A percentile compares a stretch with the other conserved stretches of the same genome.
These are phyloP conservation scores for Alternaria incomplexa DNA, from an alignment of 2,329 filamentous ascomycete species.

Conservation along the genomic window DNA sequence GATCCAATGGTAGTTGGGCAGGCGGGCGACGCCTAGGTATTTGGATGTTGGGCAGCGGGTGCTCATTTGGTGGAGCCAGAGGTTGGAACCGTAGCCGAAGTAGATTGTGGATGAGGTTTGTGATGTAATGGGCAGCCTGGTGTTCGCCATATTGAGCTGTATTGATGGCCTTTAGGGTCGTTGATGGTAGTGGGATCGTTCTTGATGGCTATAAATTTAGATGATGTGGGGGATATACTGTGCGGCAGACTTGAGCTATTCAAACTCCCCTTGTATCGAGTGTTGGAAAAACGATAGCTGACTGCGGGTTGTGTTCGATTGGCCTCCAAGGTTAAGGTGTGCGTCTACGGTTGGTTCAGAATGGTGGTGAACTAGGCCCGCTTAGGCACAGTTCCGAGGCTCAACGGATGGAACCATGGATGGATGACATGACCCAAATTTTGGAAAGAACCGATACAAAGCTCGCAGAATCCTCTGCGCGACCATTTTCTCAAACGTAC, in stretches of 20 bases:
- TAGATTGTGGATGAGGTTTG: slow-evolving; percentile 54
- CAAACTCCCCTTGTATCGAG: not conserved
- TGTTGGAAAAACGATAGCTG: not conserved
- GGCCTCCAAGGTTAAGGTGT: not conserved
- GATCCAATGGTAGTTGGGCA: slow-evolving; percentile 67
- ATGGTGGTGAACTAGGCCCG: not conserved
- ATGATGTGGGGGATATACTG: not conserved
- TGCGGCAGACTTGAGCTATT: not conserved
- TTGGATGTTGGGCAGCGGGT: slow-evolving; percentile 63
- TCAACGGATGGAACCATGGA: not conserved
- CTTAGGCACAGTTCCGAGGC: not conserved
- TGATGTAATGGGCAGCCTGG: not conserved
- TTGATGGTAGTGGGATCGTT: not conserved
- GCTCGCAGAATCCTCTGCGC: not conserved
- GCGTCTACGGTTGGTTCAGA: not conserved
- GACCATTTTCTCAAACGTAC: not conserved
- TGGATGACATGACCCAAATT: slow-evolving; percentile 1
- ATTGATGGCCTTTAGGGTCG: not conserved
- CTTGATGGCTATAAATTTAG: not conserved
- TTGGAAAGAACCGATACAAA: not conserved
- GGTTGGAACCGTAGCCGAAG: slow-evolving; percentile 75
- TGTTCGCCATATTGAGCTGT: slow-evolving; percentile 10
- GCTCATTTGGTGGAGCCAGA: slow-evolving; percentile 70
- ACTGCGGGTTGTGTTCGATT: not conserved
- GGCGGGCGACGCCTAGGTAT: slow-evolving; percentile 63